A percentile compares a stretch with the other conserved stretches of the same genome.
phyloP scores from a whole-genome alignment of 768 basidiomycete species.

The Mrakia hoshinonis region DNA sequence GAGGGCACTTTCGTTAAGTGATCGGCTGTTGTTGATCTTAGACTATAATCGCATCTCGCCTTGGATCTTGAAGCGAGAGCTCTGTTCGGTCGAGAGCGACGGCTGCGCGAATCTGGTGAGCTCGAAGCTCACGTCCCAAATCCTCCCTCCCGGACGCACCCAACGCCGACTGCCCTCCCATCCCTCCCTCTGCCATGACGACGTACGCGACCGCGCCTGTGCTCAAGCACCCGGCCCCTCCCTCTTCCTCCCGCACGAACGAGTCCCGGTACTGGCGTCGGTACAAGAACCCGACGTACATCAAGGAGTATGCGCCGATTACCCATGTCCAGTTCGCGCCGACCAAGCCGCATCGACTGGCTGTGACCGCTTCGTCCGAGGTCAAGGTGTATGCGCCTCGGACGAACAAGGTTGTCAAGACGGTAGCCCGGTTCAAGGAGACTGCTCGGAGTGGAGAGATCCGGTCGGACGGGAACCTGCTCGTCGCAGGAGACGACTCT shows the following conservation, averaged over 20 bases:
- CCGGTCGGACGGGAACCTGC: conserved; percentile 83
- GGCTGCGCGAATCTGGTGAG: too few species aligned
- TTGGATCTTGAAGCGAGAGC: too few species aligned
- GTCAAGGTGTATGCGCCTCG: conserved; percentile 93
- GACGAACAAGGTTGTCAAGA: conserved; percentile 93
- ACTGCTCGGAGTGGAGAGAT: conserved; percentile 82
- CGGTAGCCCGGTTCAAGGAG: conserved; percentile 93
- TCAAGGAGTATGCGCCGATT: conserved; percentile 94
- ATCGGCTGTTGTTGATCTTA: too few species aligned
- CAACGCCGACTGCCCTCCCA: background rate
- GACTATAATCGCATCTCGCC: too few species aligned
- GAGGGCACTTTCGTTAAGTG: too few species aligned
- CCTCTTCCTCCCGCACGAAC: conserved; percentile 51
- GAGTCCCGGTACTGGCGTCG: conserved; percentile 81
- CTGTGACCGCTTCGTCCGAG: conserved; percentile 85
- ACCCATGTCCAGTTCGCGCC: conserved; percentile 88
- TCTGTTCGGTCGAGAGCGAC: too few species aligned
- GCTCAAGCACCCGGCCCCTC: conserved; percentile 52
- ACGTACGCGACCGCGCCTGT: conserved; percentile 65
- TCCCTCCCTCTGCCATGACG: conserved; percentile 2
- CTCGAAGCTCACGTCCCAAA: too few species aligned
- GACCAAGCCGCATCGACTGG: conserved; percentile 82
- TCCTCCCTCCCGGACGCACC: background rate
- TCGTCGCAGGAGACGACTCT: conserved; percentile 90
- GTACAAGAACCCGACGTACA: conserved; percentile 81